phyloP scores from a whole-genome alignment of 1,284 basidiomycete genomes.

The Ustilago trichophora region DNA sequence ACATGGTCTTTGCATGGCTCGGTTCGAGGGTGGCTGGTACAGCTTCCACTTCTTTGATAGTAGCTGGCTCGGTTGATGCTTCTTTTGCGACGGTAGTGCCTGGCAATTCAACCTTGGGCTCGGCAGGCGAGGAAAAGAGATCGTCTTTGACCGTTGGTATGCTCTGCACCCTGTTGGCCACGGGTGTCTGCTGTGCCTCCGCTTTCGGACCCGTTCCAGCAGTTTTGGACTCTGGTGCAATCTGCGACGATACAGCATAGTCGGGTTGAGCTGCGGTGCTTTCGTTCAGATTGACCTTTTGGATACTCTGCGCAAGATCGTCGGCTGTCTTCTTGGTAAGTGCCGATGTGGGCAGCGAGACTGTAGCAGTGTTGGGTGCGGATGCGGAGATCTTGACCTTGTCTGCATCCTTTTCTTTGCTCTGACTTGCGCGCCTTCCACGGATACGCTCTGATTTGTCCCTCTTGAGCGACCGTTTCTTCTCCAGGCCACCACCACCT shows the following conservation, averaged over 20 bases:
- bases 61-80: background rate
- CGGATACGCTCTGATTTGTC: conserved; percentile 45
- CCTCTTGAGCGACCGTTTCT: conserved; percentile 34
- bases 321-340: conserved; percentile 1
- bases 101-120: conserved; percentile 23
- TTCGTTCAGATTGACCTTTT: conserved; percentile 7
- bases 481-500: conserved; percentile 2
- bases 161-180: conserved; percentile 24
- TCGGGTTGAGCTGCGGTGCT: background rate
- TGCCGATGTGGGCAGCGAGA: conserved; percentile 7
- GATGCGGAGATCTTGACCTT: conserved; percentile 18
- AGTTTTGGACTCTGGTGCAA: background rate
- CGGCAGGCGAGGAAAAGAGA: conserved; percentile 35
- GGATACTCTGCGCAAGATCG: conserved; percentile 8
- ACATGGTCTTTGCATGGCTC: conserved; percentile 7
- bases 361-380: conserved; percentile 5
- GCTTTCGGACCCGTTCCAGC: no score
- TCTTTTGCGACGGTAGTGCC: no score
- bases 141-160: conserved; percentile 32
- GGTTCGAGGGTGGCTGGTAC: conserved; percentile 11
- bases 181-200: conserved; percentile 15
- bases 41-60: background rate
- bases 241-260: background rate
- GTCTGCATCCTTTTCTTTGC: conserved; percentile 41
- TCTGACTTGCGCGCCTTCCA: conserved; percentile 30